A percentile compares a stretch with the other conserved stretches of the same genome.
Conservation (phyloP, 306 rosid genomes). For the Parietaria judaica region DNA sequence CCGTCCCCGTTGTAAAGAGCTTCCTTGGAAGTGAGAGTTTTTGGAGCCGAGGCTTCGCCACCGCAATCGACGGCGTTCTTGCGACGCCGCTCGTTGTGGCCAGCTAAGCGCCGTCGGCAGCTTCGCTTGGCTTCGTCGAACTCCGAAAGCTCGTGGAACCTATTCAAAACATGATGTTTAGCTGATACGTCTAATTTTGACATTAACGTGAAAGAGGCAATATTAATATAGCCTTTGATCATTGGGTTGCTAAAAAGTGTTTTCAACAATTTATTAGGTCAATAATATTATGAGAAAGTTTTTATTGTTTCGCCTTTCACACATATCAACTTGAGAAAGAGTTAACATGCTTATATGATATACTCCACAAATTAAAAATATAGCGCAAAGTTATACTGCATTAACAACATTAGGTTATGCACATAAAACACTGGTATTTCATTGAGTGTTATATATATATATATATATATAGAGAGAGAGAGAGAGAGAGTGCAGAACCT, state of each 20-base stretch:
- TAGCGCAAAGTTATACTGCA: too few species aligned
- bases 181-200: too few species aligned
- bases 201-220: too few species aligned
- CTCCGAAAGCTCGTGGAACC: constrained; percentile 81
- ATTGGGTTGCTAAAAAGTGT: too few species aligned
- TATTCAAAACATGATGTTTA: constrained; percentile 15
- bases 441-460: background rate
- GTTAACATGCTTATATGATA: too few species aligned
- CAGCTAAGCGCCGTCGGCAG: constrained; percentile 74
- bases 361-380: too few species aligned
- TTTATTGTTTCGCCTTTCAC: too few species aligned
- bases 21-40: constrained; percentile 16
- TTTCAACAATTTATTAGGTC: too few species aligned
- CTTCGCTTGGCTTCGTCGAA: constrained; percentile 92
- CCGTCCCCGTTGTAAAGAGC: constrained; percentile 15
- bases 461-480: background rate
- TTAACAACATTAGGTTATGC: background rate
- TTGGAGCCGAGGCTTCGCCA: constrained; percentile 43
- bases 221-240: too few species aligned
- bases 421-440: background rate
- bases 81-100: constrained; percentile 82
- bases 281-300: too few species aligned
- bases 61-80: constrained; percentile 36
- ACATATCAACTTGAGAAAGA: too few species aligned
- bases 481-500: constrained; percentile 38